A percentile compares a stretch with the other conserved stretches of the same genome.
These are phyloP conservation scores for Euphorbia tirucalli DNA, from an alignment of 345 rosid genomes.

Conservation along the genomic window DNA sequence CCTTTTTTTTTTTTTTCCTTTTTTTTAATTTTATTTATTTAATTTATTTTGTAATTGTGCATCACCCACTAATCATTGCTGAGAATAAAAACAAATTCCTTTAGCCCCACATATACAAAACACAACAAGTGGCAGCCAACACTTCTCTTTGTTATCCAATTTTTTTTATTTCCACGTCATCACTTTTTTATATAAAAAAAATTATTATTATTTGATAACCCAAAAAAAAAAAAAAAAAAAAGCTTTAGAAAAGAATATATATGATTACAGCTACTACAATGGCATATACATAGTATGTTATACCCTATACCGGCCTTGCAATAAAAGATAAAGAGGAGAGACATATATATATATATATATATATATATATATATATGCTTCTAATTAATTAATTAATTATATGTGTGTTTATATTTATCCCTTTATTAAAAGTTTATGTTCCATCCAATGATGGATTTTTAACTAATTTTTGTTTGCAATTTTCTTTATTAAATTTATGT, in stretches of 20 bases:
- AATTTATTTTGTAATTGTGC: not conserved
- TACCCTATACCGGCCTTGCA: conserved; percentile 28
- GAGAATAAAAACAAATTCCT: conserved; percentile 39
- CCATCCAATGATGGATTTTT: not conserved
- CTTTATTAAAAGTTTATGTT: not conserved
- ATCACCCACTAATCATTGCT: conserved; percentile 40
- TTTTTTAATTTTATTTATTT: not conserved
- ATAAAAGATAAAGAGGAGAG: too few relatives aligned
- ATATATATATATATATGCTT: not conserved
- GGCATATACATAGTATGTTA: not conserved
- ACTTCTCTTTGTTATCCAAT: conserved; percentile 22
- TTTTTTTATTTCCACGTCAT: conserved; percentile 1
- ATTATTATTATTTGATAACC: not conserved
- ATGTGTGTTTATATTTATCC: too few relatives aligned
- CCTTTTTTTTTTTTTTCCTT: not conserved
- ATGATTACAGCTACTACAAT: too few relatives aligned
- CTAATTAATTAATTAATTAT: not conserved
- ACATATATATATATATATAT: conserved; percentile 21
- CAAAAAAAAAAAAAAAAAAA: not conserved
- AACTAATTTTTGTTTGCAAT: too few relatives aligned
- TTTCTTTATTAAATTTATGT: not conserved
- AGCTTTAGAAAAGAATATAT: too few relatives aligned
- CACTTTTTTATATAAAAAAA: not conserved
- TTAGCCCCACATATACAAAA: conserved; percentile 21
- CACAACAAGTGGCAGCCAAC: conserved; percentile 37